Evolutionary conservation across 306 rosid genomes (phyloP).

Genomic region (Aeschynomene evenia): DNA sequence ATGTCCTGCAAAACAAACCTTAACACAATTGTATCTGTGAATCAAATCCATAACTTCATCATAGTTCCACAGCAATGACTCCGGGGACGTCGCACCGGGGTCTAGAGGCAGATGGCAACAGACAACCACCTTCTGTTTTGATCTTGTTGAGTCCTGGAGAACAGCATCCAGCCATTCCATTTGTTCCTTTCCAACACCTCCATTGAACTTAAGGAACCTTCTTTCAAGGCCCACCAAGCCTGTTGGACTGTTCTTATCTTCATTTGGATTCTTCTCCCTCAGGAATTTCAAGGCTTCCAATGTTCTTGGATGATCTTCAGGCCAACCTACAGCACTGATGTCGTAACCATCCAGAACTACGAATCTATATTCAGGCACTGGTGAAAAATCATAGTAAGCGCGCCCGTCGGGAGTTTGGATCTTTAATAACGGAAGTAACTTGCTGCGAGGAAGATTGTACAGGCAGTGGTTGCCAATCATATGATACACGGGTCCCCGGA

Average conservation of each 20-base stretch:
- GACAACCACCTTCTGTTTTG: constrained; percentile 73
- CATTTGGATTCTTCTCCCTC: constrained; percentile 69
- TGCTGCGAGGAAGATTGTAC: constrained; percentile 82
- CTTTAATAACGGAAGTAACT: constrained; percentile 72
- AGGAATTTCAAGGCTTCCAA: constrained; percentile 64
- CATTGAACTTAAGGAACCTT: constrained; percentile 90
- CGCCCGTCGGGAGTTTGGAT: constrained; percentile 47
- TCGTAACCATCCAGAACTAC: constrained; percentile 83
- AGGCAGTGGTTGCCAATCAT: constrained; percentile 94
- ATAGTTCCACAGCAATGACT: constrained; percentile 78
- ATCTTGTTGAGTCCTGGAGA: constrained; percentile 64
- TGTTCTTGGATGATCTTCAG: constrained; percentile 64
- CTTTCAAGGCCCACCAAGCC: constrained; percentile 66
- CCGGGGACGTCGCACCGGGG: constrained; percentile 53
- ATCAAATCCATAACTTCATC: constrained; percentile 79
- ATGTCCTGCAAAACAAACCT: constrained; percentile 81
- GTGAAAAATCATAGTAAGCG: constrained; percentile 87
- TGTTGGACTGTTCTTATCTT: constrained; percentile 73
- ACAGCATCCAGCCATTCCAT: constrained; percentile 73
- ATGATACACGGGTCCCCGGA: constrained; percentile 72
- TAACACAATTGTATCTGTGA: constrained; percentile 69
- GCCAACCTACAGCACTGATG: constrained; percentile 91
- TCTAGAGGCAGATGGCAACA: constrained; percentile 82
- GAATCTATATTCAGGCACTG: constrained; percentile 67
- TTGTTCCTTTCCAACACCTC: constrained; percentile 85